Percentiles rank a stretch among this genome's conserved stretches.
phyloP scores from a whole-genome alignment of 345 rosid species.

The Gossypium longicalyx region DNA sequence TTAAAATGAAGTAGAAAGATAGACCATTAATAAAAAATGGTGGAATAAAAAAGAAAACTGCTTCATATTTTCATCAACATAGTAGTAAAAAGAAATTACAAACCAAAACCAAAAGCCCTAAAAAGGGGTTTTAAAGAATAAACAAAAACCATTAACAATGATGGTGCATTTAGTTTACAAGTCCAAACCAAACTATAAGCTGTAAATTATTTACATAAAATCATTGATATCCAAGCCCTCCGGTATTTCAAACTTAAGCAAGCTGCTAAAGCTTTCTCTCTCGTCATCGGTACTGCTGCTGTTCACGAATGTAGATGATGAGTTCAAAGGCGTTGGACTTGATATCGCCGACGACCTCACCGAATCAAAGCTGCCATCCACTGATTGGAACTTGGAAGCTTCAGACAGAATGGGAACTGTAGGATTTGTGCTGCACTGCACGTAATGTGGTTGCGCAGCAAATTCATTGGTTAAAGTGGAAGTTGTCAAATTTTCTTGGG shows the following conservation, averaged over 20 bases:
- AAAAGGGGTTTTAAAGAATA: neutral
- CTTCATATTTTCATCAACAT: neutral
- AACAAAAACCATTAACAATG: neutral
- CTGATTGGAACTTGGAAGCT: constrained; percentile 28
- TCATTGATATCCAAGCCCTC: constrained; percentile 60
- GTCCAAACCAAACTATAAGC: neutral
- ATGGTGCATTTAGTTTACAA: neutral
- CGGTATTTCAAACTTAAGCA: constrained; percentile 72
- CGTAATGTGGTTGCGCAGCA: constrained; percentile 23
- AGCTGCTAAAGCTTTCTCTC: constrained; percentile 65
- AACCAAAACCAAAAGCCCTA: neutral
- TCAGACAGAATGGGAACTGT: constrained; percentile 22
- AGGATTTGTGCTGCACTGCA: constrained; percentile 11
- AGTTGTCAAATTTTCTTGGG: constrained; percentile 24
- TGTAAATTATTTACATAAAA: constrained; percentile 40
- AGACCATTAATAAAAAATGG: neutral
- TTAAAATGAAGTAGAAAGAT: neutral
- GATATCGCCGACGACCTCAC: constrained; percentile 55
- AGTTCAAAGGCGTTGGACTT: constrained; percentile 45
- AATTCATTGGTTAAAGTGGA: constrained; percentile 17
- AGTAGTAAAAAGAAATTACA: neutral
- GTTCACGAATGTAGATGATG: constrained; percentile 45
- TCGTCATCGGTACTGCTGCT: constrained; percentile 59
- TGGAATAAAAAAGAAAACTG: neutral
- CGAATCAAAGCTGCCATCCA: constrained; percentile 40